phyloP scores from a whole-genome alignment of 1,284 basidiomycete genomes.

The Coniferiporia sulphurascens region DNA sequence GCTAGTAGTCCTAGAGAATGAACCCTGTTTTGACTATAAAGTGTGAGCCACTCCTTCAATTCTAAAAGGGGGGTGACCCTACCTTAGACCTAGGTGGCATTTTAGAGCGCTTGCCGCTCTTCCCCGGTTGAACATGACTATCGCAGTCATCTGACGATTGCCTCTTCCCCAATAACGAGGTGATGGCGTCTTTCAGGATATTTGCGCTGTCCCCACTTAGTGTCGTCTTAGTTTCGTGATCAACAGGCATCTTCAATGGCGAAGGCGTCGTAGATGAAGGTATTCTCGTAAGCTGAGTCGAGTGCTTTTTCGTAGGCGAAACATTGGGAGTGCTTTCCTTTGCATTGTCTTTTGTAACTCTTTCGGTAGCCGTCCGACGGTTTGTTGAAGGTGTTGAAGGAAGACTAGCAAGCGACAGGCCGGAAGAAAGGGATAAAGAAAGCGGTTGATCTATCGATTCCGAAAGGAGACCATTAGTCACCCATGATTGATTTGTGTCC shows the following conservation, averaged over 20 bases:
- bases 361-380: background rate
- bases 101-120: conserved; percentile 38
- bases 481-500: conserved; percentile 2
- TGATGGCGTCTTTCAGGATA: conserved; percentile 59
- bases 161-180: conserved; percentile 62
- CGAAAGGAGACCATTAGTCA: conserved; percentile 11
- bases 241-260: conserved; percentile 23
- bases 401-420: background rate
- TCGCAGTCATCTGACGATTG: conserved; percentile 38
- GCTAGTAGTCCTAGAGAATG: conserved; percentile 8
- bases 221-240: conserved; percentile 19
- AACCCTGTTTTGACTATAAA: conserved; percentile 7
- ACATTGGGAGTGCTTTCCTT: background rate
- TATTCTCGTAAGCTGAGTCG: conserved; percentile 1
- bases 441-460: background rate
- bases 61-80: conserved; percentile 13
- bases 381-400: conserved; percentile 1
- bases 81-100: conserved; percentile 42
- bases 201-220: conserved; percentile 40
- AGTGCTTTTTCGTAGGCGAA: conserved; percentile 1
- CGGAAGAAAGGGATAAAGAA: background rate
- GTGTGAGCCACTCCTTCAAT: background rate
- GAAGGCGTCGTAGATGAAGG: conserved; percentile 20
- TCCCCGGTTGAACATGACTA: conserved; percentile 17
- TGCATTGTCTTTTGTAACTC: no score